Base-by-base conservation (phyloP, 306 rosid genomes). In the Comarum palustre region DNA sequence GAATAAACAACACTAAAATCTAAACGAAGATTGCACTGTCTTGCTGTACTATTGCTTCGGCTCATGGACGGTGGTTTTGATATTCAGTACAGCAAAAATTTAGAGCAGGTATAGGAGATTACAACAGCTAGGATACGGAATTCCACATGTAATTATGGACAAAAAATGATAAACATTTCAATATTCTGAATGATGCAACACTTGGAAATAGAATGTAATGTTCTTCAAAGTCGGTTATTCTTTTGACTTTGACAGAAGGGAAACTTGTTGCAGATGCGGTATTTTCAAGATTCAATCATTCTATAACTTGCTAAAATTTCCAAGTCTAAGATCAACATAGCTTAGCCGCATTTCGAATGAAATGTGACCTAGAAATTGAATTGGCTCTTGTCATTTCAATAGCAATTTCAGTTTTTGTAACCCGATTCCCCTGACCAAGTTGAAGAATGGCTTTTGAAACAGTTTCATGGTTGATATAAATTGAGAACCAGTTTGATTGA, bases 401-500 rank as follows among this genome's bases (percentile, higher is more conserved):
- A 27, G 2, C 47, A 68, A 12, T 41, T 75, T 1, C 52, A 83
- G 48, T 72, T 72, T 76, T 79, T 71, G 77, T 50, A 81, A 58
- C 46, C 86, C 70, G 3, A 79, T 36, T 48, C 68, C 78, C 75
- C 50, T 67, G 46, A 71, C 66, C 64, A 77, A 20, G 73, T 71
- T 73, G 75, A 80, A 54, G 69, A 80, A 32, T 27, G 78, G 64
- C 60, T 77, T 78, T 70, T 86, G 82, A 74, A 81, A 63, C 60
- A 74, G 58, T 54, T 71, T 63, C 82, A 46, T 62, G 27, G 79
- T 61, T 10, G 87, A 42, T 43, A 61, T 29, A 67, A 71, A 66
- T 66, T 72, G 80, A 47, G 77, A 72, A 75, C 79, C 64, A 61
- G 65, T 76, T 73, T 78, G 84, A 73, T 79, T 76, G 77, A 71